Evolutionary conservation across 2,329 filamentous ascomycete genomes (phyloP), one percentile per base, ranked within the genome.

Genomic region (Aureobasidium namibiae): DNA sequence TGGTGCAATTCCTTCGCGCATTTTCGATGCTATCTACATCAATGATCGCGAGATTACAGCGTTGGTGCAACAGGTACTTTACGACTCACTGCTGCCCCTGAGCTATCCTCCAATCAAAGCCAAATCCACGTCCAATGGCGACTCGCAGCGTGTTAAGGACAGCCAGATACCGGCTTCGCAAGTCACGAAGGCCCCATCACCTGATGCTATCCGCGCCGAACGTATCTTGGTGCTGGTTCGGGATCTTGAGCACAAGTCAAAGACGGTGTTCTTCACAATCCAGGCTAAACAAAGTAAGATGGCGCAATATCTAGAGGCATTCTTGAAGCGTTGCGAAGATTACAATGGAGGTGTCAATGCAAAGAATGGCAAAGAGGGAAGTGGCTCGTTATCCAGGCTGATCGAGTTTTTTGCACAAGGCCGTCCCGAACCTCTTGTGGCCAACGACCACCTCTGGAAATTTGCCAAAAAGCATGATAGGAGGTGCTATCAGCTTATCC

Each of bases 391-490:
- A 31, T 83, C 85, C 60, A 85, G 82, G 65, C 83, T 90, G 13
- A 84, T 95, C 45, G 80, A 87, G 54, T 89, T 86, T 69, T 77
- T 96, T 42, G 81, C 85, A 4, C 84, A 85, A 63, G 86, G 86
- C 59, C 83, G 95, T 56, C 89, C 92, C 0, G 92, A 99, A 65
- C 75, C 84, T 0, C 71, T 82, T 56, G 85, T 87, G 64, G 86
- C 89, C 18, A 83, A 82, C 34, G 82, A 84, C 16, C 91, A 97
- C 72, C 76, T 99, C 13, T 86, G 89, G 75, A 95, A 89, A 67
- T 97, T 96, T 69, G 91, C 90, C 38, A 96, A 92, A 72, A 80
- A 87, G 65, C 90, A 97, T 67, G 92, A 99, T 70, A 87, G 92
- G 54, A 86, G 94, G 59, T 88, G 84, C 66, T 97, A 96, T 72